Evolutionary conservation across 2,329 filamentous ascomycete species (phyloP).

Genomic region (Aspergillus carbonarius): DNA sequence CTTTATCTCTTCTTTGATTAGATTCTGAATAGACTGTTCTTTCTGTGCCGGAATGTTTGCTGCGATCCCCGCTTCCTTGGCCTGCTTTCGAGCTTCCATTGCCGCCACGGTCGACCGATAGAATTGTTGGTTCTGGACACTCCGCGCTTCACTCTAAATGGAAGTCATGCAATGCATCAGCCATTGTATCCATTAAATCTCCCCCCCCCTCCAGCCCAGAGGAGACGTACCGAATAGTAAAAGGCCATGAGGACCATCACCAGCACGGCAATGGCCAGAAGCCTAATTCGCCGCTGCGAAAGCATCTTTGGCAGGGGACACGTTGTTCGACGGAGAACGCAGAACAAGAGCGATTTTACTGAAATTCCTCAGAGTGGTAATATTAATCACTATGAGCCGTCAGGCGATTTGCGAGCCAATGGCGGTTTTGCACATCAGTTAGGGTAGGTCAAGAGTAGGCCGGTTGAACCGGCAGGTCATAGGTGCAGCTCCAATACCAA

Average conservation of each 20-base stretch:
- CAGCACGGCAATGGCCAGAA: constrained; percentile 64
- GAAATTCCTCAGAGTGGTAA: not conserved
- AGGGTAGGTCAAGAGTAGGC: constrained; percentile 5
- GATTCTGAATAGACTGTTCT: constrained; percentile 67
- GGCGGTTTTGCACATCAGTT: constrained; percentile 5
- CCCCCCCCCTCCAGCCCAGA: too few species aligned
- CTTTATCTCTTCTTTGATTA: constrained; percentile 58
- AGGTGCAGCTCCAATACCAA: constrained; percentile 14
- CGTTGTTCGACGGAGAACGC: not conserved
- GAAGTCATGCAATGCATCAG: constrained; percentile 9
- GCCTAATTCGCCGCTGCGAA: constrained; percentile 67
- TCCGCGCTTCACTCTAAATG: constrained; percentile 40
- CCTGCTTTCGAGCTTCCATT: constrained; percentile 50
- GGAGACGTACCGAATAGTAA: constrained; percentile 65
- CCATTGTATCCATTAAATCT: not conserved
- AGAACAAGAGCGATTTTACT: not conserved
- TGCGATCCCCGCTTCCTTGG: constrained; percentile 50
- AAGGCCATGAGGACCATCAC: constrained; percentile 66
- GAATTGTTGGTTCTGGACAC: constrained; percentile 48
- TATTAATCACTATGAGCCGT: not conserved
- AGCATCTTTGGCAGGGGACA: constrained; percentile 54
- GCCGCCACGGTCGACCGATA: constrained; percentile 56
- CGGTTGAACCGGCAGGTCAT: constrained; percentile 16
- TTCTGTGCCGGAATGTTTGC: constrained; percentile 64
- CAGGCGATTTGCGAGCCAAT: not conserved